Conservation (phyloP, 2,329 filamentous ascomycete genomes). For the Alternaria novae-zelandiae region DNA sequence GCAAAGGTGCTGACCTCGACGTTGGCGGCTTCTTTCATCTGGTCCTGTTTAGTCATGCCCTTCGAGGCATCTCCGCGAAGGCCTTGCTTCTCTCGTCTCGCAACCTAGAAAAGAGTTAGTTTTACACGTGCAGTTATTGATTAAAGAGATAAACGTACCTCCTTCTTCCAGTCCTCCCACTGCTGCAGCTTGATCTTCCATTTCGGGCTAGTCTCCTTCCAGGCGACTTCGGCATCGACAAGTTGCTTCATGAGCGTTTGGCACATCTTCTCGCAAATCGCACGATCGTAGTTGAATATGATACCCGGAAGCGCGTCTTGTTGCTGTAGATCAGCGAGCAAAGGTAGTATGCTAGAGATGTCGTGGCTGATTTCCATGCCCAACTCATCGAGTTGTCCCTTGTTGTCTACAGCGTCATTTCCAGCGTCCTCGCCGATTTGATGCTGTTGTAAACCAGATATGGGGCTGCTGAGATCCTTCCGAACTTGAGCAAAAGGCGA, state of each 20-base stretch:
- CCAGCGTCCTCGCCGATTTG: conserved; percentile 5
- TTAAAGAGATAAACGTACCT: conserved; percentile 7
- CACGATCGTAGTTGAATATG: conserved; percentile 77
- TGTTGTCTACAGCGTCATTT: conserved; percentile 11
- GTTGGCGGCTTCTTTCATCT: conserved; percentile 62
- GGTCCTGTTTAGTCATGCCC: conserved; percentile 62
- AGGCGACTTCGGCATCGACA: conserved; percentile 60
- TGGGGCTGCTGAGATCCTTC: conserved; percentile 48
- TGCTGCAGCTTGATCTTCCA: conserved; percentile 68
- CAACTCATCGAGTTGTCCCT: conserved; percentile 29
- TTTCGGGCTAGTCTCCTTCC: conserved; percentile 62
- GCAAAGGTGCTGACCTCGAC: conserved; percentile 64
- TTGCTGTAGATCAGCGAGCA: conserved; percentile 66
- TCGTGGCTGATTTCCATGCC: conserved; percentile 31
- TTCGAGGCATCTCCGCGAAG: conserved; percentile 55
- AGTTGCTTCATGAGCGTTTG: conserved; percentile 60
- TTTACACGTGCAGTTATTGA: not conserved
- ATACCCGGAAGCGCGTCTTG: conserved; percentile 74
- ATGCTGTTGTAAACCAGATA: conserved; percentile 13
- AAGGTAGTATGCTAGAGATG: conserved; percentile 59
- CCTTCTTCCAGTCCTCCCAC: conserved; percentile 65
- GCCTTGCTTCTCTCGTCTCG: conserved; percentile 52
- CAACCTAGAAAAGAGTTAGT: conserved; percentile 28
- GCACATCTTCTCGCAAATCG: conserved; percentile 67
- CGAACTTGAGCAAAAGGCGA: conserved; percentile 63